Evolutionary conservation across 176 grass and related monocot genomes (phyloP).

Genomic region (Canna indica): DNA sequence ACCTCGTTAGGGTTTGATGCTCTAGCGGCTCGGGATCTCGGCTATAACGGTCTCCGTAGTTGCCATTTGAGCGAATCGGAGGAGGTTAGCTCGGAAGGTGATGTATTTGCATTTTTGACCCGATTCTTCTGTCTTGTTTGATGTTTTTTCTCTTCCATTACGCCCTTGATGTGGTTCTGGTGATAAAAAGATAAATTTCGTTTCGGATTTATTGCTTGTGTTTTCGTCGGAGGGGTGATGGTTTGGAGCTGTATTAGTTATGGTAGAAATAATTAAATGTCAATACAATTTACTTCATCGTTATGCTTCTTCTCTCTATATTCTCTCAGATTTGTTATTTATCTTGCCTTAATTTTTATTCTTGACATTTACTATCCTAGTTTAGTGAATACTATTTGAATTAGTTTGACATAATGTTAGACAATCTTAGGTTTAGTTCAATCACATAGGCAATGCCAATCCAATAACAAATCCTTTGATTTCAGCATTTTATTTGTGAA

Average conservation of each 20-base stretch:
- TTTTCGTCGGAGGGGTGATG: neutral
- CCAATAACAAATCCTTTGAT: too few species aligned
- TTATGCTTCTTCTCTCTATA: too few species aligned
- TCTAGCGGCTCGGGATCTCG: neutral
- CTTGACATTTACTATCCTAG: too few species aligned
- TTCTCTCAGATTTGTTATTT: too few species aligned
- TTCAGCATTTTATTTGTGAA: too few species aligned
- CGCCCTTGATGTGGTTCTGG: neutral
- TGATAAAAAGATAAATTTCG: neutral
- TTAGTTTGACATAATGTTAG: too few species aligned
- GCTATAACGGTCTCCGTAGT: neutral
- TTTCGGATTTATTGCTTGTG: neutral
- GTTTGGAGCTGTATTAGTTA: neutral
- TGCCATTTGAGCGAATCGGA: neutral
- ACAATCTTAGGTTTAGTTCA: too few species aligned
- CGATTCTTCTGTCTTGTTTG: neutral
- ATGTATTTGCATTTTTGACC: neutral
- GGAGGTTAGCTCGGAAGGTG: slow-evolving; percentile 2
- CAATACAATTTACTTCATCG: too few species aligned
- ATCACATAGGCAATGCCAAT: too few species aligned
- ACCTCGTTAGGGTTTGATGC: neutral
- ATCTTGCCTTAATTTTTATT: too few species aligned
- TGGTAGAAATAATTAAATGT: too few species aligned
- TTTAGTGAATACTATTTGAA: too few species aligned
- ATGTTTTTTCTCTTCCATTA: neutral